phyloP scores from a whole-genome alignment of 148 eudicot genomes.

The Diospyros lotus region DNA sequence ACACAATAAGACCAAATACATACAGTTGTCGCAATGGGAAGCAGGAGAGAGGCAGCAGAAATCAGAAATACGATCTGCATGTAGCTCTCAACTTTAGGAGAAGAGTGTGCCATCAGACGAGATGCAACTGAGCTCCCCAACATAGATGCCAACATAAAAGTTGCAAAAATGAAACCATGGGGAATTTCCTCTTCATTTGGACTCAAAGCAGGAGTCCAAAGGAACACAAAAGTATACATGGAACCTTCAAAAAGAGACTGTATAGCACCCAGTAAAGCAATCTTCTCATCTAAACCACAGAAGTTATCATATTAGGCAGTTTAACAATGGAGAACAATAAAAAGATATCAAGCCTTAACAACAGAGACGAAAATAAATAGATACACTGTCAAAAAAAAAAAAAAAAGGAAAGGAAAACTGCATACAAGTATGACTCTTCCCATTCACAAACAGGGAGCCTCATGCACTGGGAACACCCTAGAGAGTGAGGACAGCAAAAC shows the following conservation, averaged over 20 bases:
- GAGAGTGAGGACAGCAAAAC: not conserved
- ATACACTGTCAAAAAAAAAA: too few species aligned
- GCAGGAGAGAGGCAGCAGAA: conserved; percentile 80
- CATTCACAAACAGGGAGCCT: too few species aligned
- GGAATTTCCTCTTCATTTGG: conserved; percentile 95
- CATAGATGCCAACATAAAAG: conserved; percentile 98
- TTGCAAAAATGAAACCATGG: conserved; percentile 94
- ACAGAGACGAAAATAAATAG: too few species aligned
- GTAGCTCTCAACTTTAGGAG: conserved; percentile 82
- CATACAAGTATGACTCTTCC: too few species aligned
- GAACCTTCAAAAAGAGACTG: conserved; percentile 98
- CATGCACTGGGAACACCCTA: too few species aligned
- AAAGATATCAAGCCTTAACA: not conserved
- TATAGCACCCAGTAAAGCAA: conserved; percentile 91
- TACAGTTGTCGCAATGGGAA: conserved; percentile 80
- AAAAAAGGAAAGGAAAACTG: too few species aligned
- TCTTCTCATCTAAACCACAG: conserved; percentile 76
- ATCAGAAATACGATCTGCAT: conserved; percentile 88
- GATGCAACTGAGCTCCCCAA: conserved; percentile 93
- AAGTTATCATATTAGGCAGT: not conserved
- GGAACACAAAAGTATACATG: conserved; percentile 95
- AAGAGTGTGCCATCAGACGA: conserved; percentile 63
- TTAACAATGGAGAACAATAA: not conserved
- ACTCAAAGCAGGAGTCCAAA: conserved; percentile 98
- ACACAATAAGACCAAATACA: conserved; percentile 16